Base-by-base conservation (phyloP, 495 filamentous ascomycete species). In the Lepidopterella palustris region DNA sequence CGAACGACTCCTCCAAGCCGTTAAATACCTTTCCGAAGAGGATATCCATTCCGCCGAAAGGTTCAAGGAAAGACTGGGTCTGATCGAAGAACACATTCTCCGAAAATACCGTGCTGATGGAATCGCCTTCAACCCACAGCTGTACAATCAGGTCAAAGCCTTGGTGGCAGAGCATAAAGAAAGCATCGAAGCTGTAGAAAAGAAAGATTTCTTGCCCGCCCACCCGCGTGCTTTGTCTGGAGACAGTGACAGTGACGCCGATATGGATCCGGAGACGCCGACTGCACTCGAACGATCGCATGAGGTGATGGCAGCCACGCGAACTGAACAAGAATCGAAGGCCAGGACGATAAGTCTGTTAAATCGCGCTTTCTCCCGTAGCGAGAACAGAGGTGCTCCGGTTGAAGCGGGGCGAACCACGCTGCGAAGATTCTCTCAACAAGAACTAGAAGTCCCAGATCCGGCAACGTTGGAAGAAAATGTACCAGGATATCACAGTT, bases 1-100 rank as follows among this genome's bases (percentile, higher is more conserved):
- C 25, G 45, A 66, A 8, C 48, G 54, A 31, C 55, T 66, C 24
- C 45, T 27, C 13, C 55, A 62, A 52, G 55, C 59, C 32, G 62
- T 62, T 50, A 31, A 23, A 40, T 66, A 62, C 39, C 39, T 66
- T 28, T 25, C 39, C n/a, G 32, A 45, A 1, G 25, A 60, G 23
- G 55, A 51, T 15, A 11, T 35, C 4, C 52, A 66, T 31, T 45
- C 58, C 9, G 13, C 4, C n/a, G 11, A 11, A 18, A 5, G 21
- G 35, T 66, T 62, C 29, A 29, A 25, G n/a, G 39, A 62, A 8
- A 26, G 59, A 0, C 39, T 66, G 25, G 11, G 57, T 24, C 31
- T 29, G 13, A 66, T 66, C 20, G 45, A 66, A 4, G 45, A 62
- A 10, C 15, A 13, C 11, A 60, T 66, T 6, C 26, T 66, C 20